Evolutionary conservation across 1,284 basidiomycete species (phyloP).

Genomic region (Ganoderma boninense): DNA sequence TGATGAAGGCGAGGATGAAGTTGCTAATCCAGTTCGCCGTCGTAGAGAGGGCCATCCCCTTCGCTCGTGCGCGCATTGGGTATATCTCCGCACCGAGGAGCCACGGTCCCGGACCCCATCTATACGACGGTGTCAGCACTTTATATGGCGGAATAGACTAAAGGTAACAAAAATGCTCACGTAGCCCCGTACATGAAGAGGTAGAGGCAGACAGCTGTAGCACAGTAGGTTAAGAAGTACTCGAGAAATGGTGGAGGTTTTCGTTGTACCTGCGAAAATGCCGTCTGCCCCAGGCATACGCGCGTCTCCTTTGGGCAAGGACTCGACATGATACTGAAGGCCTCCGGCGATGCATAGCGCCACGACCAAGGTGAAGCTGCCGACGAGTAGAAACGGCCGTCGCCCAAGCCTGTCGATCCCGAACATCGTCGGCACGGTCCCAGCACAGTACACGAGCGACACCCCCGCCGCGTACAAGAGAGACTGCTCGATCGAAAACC

Average conservation of each 20-base stretch:
- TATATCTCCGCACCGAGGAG: slow-evolving; percentile 69
- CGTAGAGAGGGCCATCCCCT: slow-evolving; percentile 72
- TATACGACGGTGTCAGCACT: slow-evolving; percentile 20
- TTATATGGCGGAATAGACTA: neutral
- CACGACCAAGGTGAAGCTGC: slow-evolving; percentile 51
- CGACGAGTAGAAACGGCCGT: slow-evolving; percentile 57
- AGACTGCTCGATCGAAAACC: slow-evolving; percentile 53
- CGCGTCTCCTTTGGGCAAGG: slow-evolving; percentile 46
- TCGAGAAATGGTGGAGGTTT: slow-evolving; percentile 30
- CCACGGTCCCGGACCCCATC: slow-evolving; percentile 74
- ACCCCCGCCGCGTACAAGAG: slow-evolving; percentile 61
- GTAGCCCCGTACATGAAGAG: slow-evolving; percentile 56
- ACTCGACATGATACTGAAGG: slow-evolving; percentile 51
- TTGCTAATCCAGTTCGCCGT: slow-evolving; percentile 67
- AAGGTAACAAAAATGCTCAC: slow-evolving; percentile 31
- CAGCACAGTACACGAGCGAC: slow-evolving; percentile 64
- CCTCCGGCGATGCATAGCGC: slow-evolving; percentile 54
- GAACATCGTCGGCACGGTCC: slow-evolving; percentile 65
- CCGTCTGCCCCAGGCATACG: slow-evolving; percentile 53
- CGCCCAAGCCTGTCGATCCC: slow-evolving; percentile 64
- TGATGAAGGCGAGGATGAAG: slow-evolving; percentile 62
- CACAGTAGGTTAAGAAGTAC: neutral
- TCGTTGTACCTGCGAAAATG: slow-evolving; percentile 50
- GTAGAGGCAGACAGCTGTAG: slow-evolving; percentile 28
- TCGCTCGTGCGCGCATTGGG: slow-evolving; percentile 71